A percentile compares a stretch with the other conserved stretches of the same genome.
Evolutionary conservation across 441 rosid species (phyloP).

Genomic region (Omphalea diandra): DNA sequence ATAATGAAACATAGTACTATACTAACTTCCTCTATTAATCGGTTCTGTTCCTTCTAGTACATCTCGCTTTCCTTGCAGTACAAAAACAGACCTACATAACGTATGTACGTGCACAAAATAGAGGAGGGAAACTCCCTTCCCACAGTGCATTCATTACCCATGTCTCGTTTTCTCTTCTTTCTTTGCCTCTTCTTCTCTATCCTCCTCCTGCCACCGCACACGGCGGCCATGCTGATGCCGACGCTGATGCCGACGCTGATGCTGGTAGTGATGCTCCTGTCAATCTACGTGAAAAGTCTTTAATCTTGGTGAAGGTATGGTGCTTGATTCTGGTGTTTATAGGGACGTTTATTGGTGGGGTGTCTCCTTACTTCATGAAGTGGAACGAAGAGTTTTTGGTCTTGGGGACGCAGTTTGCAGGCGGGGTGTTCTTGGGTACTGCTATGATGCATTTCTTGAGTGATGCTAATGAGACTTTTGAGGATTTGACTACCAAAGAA

Average conservation of each 20-base stretch:
- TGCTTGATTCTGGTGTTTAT: conserved; percentile 59
- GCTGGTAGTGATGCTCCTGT: not conserved
- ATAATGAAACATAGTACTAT: no score
- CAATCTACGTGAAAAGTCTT: conserved; percentile 40
- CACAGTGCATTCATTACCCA: not conserved
- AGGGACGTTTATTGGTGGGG: conserved; percentile 61
- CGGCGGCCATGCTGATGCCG: conserved; percentile 37
- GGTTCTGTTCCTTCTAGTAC: no score
- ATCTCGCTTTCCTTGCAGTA: no score
- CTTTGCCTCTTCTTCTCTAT: conserved; percentile 42
- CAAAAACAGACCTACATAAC: no score
- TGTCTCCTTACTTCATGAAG: conserved; percentile 71
- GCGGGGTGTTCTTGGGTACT: conserved; percentile 82
- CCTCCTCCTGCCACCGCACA: conserved; percentile 54
- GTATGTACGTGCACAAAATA: no score
- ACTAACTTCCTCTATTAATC: no score
- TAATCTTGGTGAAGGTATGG: conserved; percentile 58
- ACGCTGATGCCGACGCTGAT: not conserved
- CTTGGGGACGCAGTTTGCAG: conserved; percentile 81
- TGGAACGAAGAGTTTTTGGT: conserved; percentile 80
- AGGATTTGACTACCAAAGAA: conserved; percentile 45
- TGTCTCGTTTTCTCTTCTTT: conserved; percentile 45
- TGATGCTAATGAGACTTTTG: conserved; percentile 70
- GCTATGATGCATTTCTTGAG: conserved; percentile 87
- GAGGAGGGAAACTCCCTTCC: not conserved